phyloP scores from a whole-genome alignment of 2,329 filamentous ascomycete genomes.

The Trichoderma semiorbis region DNA sequence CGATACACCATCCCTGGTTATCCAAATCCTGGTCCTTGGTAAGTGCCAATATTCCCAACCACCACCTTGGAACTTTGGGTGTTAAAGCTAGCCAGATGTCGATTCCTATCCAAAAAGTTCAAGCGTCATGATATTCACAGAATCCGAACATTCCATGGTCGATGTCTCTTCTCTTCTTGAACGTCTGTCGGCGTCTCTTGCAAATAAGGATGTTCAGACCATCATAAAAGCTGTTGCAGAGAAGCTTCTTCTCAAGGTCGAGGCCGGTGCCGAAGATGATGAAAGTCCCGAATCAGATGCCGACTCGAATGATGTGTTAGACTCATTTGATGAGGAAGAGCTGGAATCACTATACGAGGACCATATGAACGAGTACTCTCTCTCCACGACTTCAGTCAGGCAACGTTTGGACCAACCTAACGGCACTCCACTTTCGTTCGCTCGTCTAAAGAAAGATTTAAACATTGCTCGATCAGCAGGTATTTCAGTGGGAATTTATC shows the following conservation, averaged over 20 bases:
- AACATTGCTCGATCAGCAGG: slow-evolving; percentile 57
- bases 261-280: background rate
- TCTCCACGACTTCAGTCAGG: background rate
- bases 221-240: slow-evolving; percentile 12
- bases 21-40: slow-evolving; percentile 39
- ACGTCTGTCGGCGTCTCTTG: slow-evolving; percentile 32
- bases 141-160: slow-evolving; percentile 33
- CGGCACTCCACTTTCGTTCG: background rate
- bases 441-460: slow-evolving; percentile 37
- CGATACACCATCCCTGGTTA: slow-evolving; percentile 29
- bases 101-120: slow-evolving; percentile 38
- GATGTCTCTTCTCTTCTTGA: slow-evolving; percentile 45
- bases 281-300: background rate
- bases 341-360: background rate
- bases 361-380: background rate
- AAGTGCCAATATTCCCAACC: background rate
- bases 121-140: slow-evolving; percentile 43
- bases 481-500: slow-evolving; percentile 65
- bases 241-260: background rate
- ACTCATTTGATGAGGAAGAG: background rate
- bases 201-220: slow-evolving; percentile 17
- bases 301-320: background rate
- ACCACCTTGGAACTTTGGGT: background rate
- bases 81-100: slow-evolving; percentile 26
- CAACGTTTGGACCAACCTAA: background rate